Evolutionary conservation across 2,329 filamentous ascomycete species (phyloP).

Genomic region (Curvularia spicifera): DNA sequence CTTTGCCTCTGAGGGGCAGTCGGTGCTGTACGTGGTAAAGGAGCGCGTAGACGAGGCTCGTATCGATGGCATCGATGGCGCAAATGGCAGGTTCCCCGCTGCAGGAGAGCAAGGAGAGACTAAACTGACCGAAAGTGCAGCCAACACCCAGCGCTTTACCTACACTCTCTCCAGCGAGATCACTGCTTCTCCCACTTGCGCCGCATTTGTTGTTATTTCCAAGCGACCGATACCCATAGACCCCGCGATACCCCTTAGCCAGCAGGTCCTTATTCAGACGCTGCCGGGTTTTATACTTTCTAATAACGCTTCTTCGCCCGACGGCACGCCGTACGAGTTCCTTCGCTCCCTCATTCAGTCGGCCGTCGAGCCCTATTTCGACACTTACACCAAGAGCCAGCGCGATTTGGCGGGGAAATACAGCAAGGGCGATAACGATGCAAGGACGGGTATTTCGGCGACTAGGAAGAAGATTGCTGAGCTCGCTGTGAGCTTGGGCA

Average conservation of each 20-base stretch:
- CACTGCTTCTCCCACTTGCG: constrained; percentile 77
- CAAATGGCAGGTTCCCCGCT: constrained; percentile 38
- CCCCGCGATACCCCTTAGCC: constrained; percentile 77
- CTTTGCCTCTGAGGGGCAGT: constrained; percentile 87
- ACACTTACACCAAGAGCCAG: constrained; percentile 82
- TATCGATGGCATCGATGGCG: constrained; percentile 39
- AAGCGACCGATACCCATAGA: constrained; percentile 91
- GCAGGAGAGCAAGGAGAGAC: constrained; percentile 16
- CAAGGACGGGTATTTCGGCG: constrained; percentile 93
- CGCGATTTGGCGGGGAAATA: constrained; percentile 56
- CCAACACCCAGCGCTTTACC: constrained; percentile 60
- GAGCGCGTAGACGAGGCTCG: constrained; percentile 63
- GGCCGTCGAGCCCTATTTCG: constrained; percentile 93
- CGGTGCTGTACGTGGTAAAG: constrained; percentile 90
- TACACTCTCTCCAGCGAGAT: constrained; percentile 86
- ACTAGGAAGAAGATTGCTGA: constrained; percentile 97
- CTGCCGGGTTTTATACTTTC: constrained; percentile 80
- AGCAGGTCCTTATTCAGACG: constrained; percentile 92
- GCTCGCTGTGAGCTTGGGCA: constrained; percentile 84
- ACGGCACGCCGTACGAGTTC: constrained; percentile 86
- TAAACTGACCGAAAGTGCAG: constrained; percentile 51
- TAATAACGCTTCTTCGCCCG: constrained; percentile 72
- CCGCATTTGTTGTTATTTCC: constrained; percentile 84
- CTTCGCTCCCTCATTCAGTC: constrained; percentile 91
- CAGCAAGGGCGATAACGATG: constrained; percentile 81